Base-by-base conservation (phyloP, 2,329 filamentous ascomycete species). In the Sclerotinia trifoliorum region DNA sequence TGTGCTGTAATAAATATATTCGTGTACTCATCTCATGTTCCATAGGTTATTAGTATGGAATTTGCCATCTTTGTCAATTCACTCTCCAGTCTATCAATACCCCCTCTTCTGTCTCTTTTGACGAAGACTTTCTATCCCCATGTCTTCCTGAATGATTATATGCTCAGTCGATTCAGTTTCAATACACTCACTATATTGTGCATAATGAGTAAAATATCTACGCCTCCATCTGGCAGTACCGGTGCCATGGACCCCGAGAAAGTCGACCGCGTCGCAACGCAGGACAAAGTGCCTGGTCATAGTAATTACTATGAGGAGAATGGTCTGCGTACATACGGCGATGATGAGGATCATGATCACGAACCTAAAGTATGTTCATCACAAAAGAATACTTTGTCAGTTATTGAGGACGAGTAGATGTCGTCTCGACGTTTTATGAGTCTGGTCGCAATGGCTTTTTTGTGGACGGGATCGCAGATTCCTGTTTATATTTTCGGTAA, bases 381-480 rank as follows among this genome's bases (percentile, higher is more conserved):
- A 1, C 15, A 17, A 42, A 10, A 44, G 15, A 11, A 21, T 24
- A 6, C 15, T 44, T 1, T 26, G n/a, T 35, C n/a, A 26, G 10
- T 11, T 69, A 86, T 87, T 84, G 35, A 58, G 82, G 83, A 7
- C 86, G 69, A 8, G 1, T 61, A 70, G 65, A 73, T 85, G 82
- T 81, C 80, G 15, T 77, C 88, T 29, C 86, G 86, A 83, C 83
- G 84, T 4, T 86, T 88, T 66, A 79, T 88, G 83, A 82, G 82
- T 62, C 79, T 88, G 55, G 71, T 84, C 15, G 84, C 85, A 65
- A 63, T 88, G 85, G 85, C 84, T 5, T 87, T 88, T 70, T 78
- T 88, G 39, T 88, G 85, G 85, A 85, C 85, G 63, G 85, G 85
- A 42, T 85, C 82, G 67, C 86, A 88, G 71, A 87, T 88, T 62